Base-by-base conservation (phyloP, 2,329 filamentous ascomycete genomes). In the Aspergillus sp. region DNA sequence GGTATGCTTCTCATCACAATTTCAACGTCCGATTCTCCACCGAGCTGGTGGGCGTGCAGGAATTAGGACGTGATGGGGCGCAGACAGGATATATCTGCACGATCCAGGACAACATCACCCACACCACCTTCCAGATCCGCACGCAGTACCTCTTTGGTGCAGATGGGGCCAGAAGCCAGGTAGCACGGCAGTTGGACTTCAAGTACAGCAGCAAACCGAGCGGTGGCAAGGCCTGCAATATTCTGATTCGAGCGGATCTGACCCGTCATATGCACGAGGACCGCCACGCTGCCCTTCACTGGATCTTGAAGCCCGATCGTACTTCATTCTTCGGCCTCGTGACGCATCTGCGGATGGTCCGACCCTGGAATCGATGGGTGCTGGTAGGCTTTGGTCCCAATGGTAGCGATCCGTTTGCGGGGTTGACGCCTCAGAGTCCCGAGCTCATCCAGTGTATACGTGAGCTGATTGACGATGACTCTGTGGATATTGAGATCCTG, bases 401-500 rank as follows among this genome's bases (percentile, higher is more conserved):
- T 39, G 55, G 45, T 19, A 57, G 25, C 32, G 19, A 57, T 13
- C 28, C 19, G 9, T 50, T 57, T 23, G 30, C 43, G 32, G 45
- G 55, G 12, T 41, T 57, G 19, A 50, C 28, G 28, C 28, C 28
- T 30, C 28, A 30, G 28, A 30, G 28, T 30, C 28, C 28, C 28
- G 28, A 30, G 28, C 43, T 3, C 6, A 57, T 4, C 12, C 28
- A 30, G 5, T 30, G 28, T 30, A 30, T 30, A 30, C 28, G 28
- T 5, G 28, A 30, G 28, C 28, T 51, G 10, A 41, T 57, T 23
- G 47, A 47, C 3, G 32, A 57, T 30, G 32, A 50, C 3, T 41
- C 19, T 57, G 28, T 51, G 4, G 17, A 50, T 28, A 41, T 57
- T 17, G 47, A 57, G 25, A 57, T 57, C 19, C 45, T 57, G 17